phyloP scores from a whole-genome alignment of 1,284 basidiomycete genomes.

The Gymnopus androsaceus region DNA sequence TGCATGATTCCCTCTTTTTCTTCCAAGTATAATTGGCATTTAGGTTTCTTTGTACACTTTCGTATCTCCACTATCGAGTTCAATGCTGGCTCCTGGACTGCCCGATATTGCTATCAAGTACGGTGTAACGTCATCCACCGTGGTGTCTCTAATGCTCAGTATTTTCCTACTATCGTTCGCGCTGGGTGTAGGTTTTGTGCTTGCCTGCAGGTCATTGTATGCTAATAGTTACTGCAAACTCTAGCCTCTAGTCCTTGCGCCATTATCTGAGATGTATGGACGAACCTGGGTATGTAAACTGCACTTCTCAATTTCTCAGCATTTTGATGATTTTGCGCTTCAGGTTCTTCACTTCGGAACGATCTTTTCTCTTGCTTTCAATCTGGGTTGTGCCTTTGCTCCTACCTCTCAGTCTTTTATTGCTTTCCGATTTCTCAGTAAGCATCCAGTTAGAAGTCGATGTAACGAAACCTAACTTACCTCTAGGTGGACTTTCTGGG shows the following conservation, averaged over 20 bases:
- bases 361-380: slow-evolving; percentile 66
- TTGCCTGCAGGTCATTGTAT: too few species aligned
- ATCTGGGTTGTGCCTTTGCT: slow-evolving; percentile 68
- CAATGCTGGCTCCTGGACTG: slow-evolving; percentile 82
- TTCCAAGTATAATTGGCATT: not conserved
- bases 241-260: slow-evolving; percentile 68
- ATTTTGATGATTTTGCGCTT: too few species aligned
- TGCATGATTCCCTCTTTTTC: not conserved
- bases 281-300: slow-evolving; percentile 62
- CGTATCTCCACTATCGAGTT: slow-evolving; percentile 67
- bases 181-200: slow-evolving; percentile 42
- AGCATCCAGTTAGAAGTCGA: too few species aligned
- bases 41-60: slow-evolving; percentile 75
- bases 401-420: slow-evolving; percentile 59
- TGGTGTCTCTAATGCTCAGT: slow-evolving; percentile 63
- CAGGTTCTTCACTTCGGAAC: slow-evolving; percentile 70
- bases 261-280: slow-evolving; percentile 79
- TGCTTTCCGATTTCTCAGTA: slow-evolving; percentile 70
- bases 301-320: slow-evolving; percentile 13
- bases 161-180: slow-evolving; percentile 80
- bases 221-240: not conserved
- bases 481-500: slow-evolving; percentile 58
- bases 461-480: too few species aligned
- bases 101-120: slow-evolving; percentile 63
- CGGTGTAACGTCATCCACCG: slow-evolving; percentile 58